phyloP scores from a whole-genome alignment of 1,139 yeast species.

The Yamadazyma siamensis region DNA sequence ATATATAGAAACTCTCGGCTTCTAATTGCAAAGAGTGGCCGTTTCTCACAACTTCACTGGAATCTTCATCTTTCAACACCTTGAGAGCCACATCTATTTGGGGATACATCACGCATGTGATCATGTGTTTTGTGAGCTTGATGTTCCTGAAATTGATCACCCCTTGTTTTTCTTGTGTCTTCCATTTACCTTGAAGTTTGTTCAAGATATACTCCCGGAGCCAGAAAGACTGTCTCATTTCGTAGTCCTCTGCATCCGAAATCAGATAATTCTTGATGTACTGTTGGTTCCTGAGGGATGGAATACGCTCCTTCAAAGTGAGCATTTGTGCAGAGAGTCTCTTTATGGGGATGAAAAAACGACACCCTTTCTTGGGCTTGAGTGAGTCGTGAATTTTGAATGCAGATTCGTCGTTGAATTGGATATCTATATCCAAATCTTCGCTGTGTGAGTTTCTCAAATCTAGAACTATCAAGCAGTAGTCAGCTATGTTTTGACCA shows the following conservation, averaged over 20 bases:
- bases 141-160: constrained; percentile 63
- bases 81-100: constrained; percentile 38
- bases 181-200: constrained; percentile 66
- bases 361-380: constrained; percentile 49
- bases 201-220: constrained; percentile 62
- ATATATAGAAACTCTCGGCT: constrained; percentile 47
- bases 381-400: constrained; percentile 27
- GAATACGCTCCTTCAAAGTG: constrained; percentile 54
- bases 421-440: constrained; percentile 22
- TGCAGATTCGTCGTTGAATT: constrained; percentile 6
- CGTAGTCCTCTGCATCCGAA: constrained; percentile 50
- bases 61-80: constrained; percentile 17
- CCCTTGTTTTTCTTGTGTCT: constrained; percentile 39
- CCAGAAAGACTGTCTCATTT: constrained; percentile 73
- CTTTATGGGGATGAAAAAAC: constrained; percentile 69
- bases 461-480: constrained; percentile 64
- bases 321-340: constrained; percentile 46
- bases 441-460: constrained; percentile 68
- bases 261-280: constrained; percentile 62
- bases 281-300: constrained; percentile 74
- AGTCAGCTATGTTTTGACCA: constrained; percentile 40
- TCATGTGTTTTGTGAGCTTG: constrained; percentile 55
- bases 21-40: constrained; percentile 17
- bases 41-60: constrained; percentile 1
- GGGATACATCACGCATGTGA: constrained; percentile 47